Conservation (phyloP, 73 alveolate genomes). For the Diophrys appendiculata region DNA sequence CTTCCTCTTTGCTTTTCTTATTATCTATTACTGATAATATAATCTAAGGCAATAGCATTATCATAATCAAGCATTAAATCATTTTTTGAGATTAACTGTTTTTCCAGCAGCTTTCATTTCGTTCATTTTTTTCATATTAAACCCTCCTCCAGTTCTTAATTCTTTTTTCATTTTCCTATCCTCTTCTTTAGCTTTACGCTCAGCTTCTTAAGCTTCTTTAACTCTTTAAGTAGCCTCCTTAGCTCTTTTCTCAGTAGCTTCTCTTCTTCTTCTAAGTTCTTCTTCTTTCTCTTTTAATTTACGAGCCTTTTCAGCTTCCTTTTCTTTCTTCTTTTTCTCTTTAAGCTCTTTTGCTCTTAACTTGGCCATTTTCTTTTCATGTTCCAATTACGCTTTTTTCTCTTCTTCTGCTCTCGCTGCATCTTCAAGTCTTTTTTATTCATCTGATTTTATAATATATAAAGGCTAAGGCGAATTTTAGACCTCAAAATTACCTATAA, state of each 20-base stretch:
- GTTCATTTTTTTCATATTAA: neutral
- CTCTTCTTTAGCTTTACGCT: constrained; percentile 47
- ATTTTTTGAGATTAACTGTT: too few species aligned
- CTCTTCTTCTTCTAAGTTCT: constrained; percentile 30
- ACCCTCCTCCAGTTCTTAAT: constrained; percentile 57
- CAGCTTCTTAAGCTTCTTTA: constrained; percentile 42
- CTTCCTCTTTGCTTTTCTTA: too few species aligned
- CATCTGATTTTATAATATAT: constrained; percentile 21
- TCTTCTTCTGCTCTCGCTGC: constrained; percentile 26
- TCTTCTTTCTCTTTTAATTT: constrained; percentile 46
- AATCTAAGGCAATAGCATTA: too few species aligned
- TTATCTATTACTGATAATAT: too few species aligned
- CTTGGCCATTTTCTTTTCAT: constrained; percentile 19
- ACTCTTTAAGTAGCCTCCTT: constrained; percentile 52
- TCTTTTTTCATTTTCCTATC: constrained; percentile 55
- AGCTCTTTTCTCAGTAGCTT: constrained; percentile 58
- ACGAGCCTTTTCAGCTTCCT: constrained; percentile 50
- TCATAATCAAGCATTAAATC: too few species aligned
- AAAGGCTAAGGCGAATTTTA: constrained; percentile 24
- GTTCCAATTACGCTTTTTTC: neutral
- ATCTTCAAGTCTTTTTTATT: constrained; percentile 11
- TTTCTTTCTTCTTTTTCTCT: constrained; percentile 28
- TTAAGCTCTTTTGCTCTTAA: constrained; percentile 8
- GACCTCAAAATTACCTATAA: constrained; percentile 29
- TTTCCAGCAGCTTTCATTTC: too few species aligned